Conservation (phyloP, 179 eudicot genomes). For the Beta corolliflora region DNA sequence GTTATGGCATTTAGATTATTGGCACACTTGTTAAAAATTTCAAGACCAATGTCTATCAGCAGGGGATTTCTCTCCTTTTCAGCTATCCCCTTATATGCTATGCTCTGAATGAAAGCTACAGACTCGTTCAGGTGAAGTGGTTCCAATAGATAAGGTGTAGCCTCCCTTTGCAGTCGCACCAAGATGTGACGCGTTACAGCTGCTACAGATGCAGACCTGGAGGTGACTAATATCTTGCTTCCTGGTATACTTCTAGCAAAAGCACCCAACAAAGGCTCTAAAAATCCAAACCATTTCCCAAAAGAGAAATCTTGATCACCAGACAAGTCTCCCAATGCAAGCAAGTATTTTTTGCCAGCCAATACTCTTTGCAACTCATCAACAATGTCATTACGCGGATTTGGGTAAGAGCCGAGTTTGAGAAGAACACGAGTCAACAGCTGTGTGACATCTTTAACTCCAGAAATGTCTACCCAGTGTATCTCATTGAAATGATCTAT, state of each 20-base stretch:
- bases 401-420: neutral
- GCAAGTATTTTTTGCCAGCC: neutral
- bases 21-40: constrained; percentile 17
- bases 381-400: neutral
- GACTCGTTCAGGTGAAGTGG: neutral
- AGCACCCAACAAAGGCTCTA: neutral
- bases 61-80: too few species aligned
- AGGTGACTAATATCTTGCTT: neutral
- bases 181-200: too few species aligned
- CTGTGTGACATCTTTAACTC: neutral
- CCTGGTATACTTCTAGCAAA: neutral
- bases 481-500: neutral
- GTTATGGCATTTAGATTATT: constrained; percentile 5
- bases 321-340: neutral
- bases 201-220: too few species aligned
- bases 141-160: neutral
- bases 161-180: neutral
- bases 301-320: neutral
- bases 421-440: neutral
- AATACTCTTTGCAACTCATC: neutral
- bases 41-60: neutral
- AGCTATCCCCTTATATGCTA: neutral
- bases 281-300: neutral
- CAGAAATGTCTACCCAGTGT: constrained; percentile 11
- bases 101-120: constrained; percentile 10